A percentile compares a stretch with the other conserved stretches of the same genome.
phyloP scores from a whole-genome alignment of 768 basidiomycete genomes.

The Roridomyces roridus region DNA sequence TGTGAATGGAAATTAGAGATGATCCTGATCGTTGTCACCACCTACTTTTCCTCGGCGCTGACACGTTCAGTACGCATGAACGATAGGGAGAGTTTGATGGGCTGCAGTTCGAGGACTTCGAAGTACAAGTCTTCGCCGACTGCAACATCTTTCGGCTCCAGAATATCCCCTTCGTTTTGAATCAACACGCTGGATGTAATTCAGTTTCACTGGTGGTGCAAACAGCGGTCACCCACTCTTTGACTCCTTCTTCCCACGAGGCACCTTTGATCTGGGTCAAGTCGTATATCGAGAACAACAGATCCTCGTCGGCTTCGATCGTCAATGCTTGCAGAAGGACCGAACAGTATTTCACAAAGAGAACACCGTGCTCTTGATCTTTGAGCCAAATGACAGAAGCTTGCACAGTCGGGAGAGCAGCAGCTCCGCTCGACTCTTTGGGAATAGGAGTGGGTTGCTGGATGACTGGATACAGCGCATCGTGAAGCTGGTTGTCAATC shows the following conservation, averaged over 20 bases:
- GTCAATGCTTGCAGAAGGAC: conserved; percentile 93
- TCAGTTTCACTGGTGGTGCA: conserved; percentile 12
- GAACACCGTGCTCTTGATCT: conserved; percentile 96
- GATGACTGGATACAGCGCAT: conserved; percentile 93
- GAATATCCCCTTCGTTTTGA: conserved; percentile 67
- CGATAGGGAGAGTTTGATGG: conserved; percentile 89
- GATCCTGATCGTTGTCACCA: neutral
- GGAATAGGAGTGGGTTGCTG: conserved; percentile 91
- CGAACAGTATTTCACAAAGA: conserved; percentile 98
- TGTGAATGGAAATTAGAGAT: conserved; percentile 1
- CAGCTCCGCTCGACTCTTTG: conserved; percentile 75
- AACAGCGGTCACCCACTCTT: conserved; percentile 65
- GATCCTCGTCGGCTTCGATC: conserved; percentile 96
- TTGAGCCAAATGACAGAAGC: conserved; percentile 89
- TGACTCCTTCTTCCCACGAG: conserved; percentile 80
- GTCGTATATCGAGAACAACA: conserved; percentile 91
- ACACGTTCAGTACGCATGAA: conserved; percentile 97
- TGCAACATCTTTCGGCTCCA: conserved; percentile 71
- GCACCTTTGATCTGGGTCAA: conserved; percentile 90
- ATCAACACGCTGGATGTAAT: conserved; percentile 68
- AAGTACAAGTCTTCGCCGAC: conserved; percentile 89
- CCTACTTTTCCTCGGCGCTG: conserved; percentile 92
- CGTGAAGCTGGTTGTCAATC: conserved; percentile 97
- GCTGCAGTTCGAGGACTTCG: conserved; percentile 93
- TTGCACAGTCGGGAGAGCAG: conserved; percentile 88